Evolutionary conservation across 805 yeast genomes (phyloP).

Genomic region (Kockiozyma suomiensis): DNA sequence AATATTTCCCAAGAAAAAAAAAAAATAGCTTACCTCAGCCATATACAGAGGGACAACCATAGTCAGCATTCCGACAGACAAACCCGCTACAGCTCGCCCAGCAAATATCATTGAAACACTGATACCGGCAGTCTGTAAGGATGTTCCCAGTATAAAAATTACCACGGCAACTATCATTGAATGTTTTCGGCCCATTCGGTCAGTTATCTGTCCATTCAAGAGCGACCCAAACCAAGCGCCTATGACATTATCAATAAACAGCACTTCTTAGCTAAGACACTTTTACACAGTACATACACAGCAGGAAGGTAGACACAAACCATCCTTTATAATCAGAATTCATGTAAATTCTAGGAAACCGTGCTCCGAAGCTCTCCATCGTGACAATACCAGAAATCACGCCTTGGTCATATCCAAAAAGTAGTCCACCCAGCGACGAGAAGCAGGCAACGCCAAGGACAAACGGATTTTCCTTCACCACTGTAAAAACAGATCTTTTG

Average conservation of each 20-base stretch:
- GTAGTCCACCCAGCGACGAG: conserved; percentile 40
- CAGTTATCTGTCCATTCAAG: conserved; percentile 24
- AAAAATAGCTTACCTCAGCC: conserved; percentile 30
- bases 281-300: too few relatives aligned
- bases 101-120: conserved; percentile 44
- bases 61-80: conserved; percentile 54
- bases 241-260: neutral
- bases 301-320: conserved; percentile 30
- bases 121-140: conserved; percentile 40
- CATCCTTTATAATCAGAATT: conserved; percentile 31
- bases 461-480: conserved; percentile 21
- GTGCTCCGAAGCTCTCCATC: conserved; percentile 35
- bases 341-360: conserved; percentile 31
- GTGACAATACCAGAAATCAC: conserved; percentile 37
- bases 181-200: conserved; percentile 25
- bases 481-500: neutral
- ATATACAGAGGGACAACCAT: conserved; percentile 48
- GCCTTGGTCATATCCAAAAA: conserved; percentile 41
- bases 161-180: conserved; percentile 28
- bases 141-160: conserved; percentile 29
- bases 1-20: too few relatives aligned
- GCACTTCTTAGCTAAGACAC: too few relatives aligned
- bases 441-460: conserved; percentile 38
- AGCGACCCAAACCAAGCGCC: conserved; percentile 35
- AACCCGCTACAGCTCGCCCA: conserved; percentile 52